Evolutionary conservation across 345 rosid species (phyloP).

Genomic region (Arabis hirsuta): DNA sequence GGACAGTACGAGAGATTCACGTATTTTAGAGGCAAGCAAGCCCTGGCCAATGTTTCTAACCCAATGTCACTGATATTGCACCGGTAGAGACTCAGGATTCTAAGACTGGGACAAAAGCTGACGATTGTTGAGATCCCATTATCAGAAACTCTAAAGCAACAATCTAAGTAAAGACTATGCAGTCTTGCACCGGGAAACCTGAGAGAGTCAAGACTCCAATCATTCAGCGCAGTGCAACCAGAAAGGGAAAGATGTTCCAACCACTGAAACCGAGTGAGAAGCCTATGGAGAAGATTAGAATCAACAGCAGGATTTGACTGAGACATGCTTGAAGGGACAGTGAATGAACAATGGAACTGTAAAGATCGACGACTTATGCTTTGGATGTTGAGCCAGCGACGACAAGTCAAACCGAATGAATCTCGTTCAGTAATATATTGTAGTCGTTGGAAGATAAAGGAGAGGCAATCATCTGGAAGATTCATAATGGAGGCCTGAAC

Average conservation of each 20-base stretch:
- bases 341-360: slow-evolving; percentile 59
- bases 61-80: slow-evolving; percentile 63
- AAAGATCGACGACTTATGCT: slow-evolving; percentile 57
- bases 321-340: slow-evolving; percentile 46
- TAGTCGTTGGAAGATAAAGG: slow-evolving; percentile 60
- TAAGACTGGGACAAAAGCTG: slow-evolving; percentile 55
- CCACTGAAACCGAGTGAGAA: slow-evolving; percentile 70
- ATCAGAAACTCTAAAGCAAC: slow-evolving; percentile 68
- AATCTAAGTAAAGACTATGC: slow-evolving; percentile 59
- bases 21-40: slow-evolving; percentile 50
- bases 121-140: slow-evolving; percentile 56
- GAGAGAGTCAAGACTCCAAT: slow-evolving; percentile 57
- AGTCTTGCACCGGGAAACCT: slow-evolving; percentile 55
- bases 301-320: slow-evolving; percentile 41
- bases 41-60: slow-evolving; percentile 54
- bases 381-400: slow-evolving; percentile 66
- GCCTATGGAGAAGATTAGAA: slow-evolving; percentile 55
- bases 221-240: slow-evolving; percentile 64
- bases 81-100: slow-evolving; percentile 60
- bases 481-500: slow-evolving; percentile 50
- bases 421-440: slow-evolving; percentile 54
- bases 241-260: slow-evolving; percentile 62
- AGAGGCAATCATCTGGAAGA: slow-evolving; percentile 79
- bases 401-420: slow-evolving; percentile 82
- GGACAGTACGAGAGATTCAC: slow-evolving; percentile 65